These are phyloP conservation scores for Coprinopsis sp. DNA, from an alignment of 768 basidiomycete genomes.

Conservation along the genomic window DNA sequence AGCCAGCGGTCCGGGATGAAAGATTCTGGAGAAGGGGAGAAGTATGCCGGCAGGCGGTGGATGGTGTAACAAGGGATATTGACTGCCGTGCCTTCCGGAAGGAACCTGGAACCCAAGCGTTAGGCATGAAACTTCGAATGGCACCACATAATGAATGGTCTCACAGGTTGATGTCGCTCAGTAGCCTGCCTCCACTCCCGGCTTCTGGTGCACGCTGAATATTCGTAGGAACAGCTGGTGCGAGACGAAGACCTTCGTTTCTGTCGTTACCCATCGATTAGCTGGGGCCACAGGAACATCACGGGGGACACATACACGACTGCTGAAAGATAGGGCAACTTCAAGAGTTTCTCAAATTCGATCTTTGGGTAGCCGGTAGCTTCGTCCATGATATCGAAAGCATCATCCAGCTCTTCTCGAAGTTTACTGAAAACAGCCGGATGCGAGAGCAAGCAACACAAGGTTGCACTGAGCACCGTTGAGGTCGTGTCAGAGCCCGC, in stretches of 20 bases:
- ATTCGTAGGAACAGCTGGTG: constrained; percentile 29
- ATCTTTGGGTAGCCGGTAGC: constrained; percentile 5
- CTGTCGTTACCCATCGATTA: too few species aligned
- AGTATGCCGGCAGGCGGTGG: constrained; percentile 33
- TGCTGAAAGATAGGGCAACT: constrained; percentile 25
- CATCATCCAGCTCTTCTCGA: constrained; percentile 22
- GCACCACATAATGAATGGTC: too few species aligned
- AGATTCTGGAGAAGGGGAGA: constrained; percentile 30
- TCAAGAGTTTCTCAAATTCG: neutral
- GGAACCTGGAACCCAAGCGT: constrained; percentile 31
- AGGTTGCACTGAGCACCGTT: constrained; percentile 18
- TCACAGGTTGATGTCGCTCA: constrained; percentile 15
- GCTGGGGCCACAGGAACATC: neutral
- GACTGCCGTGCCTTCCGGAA: constrained; percentile 35
- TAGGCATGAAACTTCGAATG: too few species aligned
- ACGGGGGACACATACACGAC: constrained; percentile 24
- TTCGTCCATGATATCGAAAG: constrained; percentile 12
- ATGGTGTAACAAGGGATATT: constrained; percentile 30
- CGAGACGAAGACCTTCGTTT: constrained; percentile 32
- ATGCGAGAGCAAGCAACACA: constrained; percentile 24
- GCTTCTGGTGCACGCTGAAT: constrained; percentile 25
- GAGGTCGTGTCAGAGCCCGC: constrained; percentile 29
- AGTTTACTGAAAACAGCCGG: constrained; percentile 17
- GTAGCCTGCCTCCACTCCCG: constrained; percentile 26
- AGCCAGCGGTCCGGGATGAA: constrained; percentile 38